Evolutionary conservation across 140 eudicot species (phyloP), one percentile per base, ranked within the genome.

Genomic region (Cichorium intybus): DNA sequence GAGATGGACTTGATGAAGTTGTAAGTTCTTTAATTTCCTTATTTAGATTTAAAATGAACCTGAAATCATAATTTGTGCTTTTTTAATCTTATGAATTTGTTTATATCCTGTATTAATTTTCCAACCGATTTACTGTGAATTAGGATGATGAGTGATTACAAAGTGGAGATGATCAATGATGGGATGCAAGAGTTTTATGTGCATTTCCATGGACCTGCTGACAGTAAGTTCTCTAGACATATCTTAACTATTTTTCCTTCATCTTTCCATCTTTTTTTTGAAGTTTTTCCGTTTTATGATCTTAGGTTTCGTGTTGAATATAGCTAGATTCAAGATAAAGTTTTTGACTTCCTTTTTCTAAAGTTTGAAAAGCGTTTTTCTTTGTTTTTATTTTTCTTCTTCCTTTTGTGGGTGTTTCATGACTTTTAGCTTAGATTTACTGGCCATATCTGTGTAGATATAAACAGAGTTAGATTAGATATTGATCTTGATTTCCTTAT

Each of bases 81-180:
- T 64, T 17, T 64, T 56, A 14, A 46, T 37, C 15, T 50, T 37
- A 55, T 60, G 15, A 27, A 10, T 21, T 31, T 52, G 4, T 14
- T 28, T 73, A 18, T 17, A 6, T 14, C 21, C 71, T 10, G 10
- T 24, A 4, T 34, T 26, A 17, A 15, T 34, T 23, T 9, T 58
- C 47, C 47, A 24, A 39, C 61, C 35, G n/a, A 71, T 22, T 22
- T 22, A 52, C 55, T 24, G 49, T 62, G 68, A 62, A 49, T 20
- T 78, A 91, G 96, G 96, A 87, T 87, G 96, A 91, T 91, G 96
- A 91, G 95, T 75, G 97, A 91, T 56, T 87, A 91, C 89, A 91
- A 91, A 81, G 97, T 91, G 74, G 97, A 91, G 88, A 84, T 83
- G 91, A 85, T 91, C 69, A 87, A 91, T 77, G 97, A 91, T 87